Evolutionary conservation across 352 stramenopile species (phyloP), one percentile per base, ranked within the genome.

Genomic region (Pythium scleroteichum): DNA sequence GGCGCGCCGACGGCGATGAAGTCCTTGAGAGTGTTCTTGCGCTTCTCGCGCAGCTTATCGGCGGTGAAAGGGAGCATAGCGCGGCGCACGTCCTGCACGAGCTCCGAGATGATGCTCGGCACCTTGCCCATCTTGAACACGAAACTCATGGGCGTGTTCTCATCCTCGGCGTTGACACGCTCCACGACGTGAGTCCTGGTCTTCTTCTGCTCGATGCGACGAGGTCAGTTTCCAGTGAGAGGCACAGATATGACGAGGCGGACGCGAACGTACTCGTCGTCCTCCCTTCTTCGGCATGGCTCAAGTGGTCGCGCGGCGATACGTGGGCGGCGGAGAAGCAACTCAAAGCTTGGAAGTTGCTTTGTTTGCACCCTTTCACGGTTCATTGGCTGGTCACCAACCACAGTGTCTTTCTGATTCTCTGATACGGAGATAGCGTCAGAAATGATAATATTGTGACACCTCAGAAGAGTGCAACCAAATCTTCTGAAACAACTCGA

Each of bases 61-160:
- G 96, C 96, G 22, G 96, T 99, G 75, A 98, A 96, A 12, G 96
- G 95, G 27, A 92, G 78, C 96, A 99, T 98, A 1, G 98, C 76
- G 53, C 91, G 82, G n/a, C 96, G 85, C 69, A 98, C 78, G 59
- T 99, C 95, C 50, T 90, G 66, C 38, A 98, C 90, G 26, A 99
- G 68, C 46, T 85, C 90, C 29, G 80, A 71, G 12, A 99, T 79
- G 26, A 93, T 77, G 4, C 51, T 59, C 16, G 83, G 83, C 35
- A 79, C 76, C 58, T 96, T 96, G 53, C 90, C 90, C 78, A 95
- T 96, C 58, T 92, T 95, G 56, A 97, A 94, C 12, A 97, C 90
- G 50, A 97, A 96, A 62, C 87, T 97, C 79, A 89, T 90, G 44
- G 90, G 90, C 56, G 83, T 87, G 65, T 93, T 88, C 64, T 96